phyloP scores from a whole-genome alignment of 2,329 filamentous ascomycete genomes.

The Epichloe aotearoae region DNA sequence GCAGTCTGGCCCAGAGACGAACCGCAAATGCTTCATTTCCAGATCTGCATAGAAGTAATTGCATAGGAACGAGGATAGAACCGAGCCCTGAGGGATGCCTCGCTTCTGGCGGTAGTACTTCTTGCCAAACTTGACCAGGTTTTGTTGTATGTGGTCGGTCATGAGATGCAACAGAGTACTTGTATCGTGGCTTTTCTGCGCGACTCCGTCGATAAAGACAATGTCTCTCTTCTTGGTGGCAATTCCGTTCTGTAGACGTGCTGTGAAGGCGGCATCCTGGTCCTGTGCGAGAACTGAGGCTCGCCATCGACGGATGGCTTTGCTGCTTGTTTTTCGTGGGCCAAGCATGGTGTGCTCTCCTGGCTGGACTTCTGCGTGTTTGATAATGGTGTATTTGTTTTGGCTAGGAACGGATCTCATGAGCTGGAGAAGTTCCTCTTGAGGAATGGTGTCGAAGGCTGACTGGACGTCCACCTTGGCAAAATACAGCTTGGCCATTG shows the following conservation, averaged over 20 bases:
- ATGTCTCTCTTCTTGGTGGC: conserved; percentile 46
- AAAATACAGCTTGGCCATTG: conserved; percentile 52
- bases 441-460: conserved; percentile 93
- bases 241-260: conserved; percentile 27
- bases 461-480: conserved; percentile 85
- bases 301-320: conserved; percentile 36
- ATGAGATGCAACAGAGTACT: conserved; percentile 56
- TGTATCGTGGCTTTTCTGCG: conserved; percentile 42
- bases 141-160: conserved; percentile 66
- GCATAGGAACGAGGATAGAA: conserved; percentile 76
- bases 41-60: conserved; percentile 93
- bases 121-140: conserved; percentile 80
- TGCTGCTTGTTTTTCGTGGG: conserved; percentile 16
- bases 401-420: conserved; percentile 44
- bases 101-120: conserved; percentile 75
- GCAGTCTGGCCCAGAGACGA: conserved; percentile 43
- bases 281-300: conserved; percentile 32
- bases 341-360: conserved; percentile 16
- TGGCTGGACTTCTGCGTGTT: conserved; percentile 59
- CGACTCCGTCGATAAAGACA: conserved; percentile 61
- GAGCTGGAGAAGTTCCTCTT: conserved; percentile 56
- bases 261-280: conserved; percentile 30
- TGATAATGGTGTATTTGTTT: conserved; percentile 54
- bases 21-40: conserved; percentile 55
- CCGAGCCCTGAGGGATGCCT: conserved; percentile 87